Base-by-base conservation (phyloP, 2,329 filamentous ascomycete genomes). In the Cercospora beticola region DNA sequence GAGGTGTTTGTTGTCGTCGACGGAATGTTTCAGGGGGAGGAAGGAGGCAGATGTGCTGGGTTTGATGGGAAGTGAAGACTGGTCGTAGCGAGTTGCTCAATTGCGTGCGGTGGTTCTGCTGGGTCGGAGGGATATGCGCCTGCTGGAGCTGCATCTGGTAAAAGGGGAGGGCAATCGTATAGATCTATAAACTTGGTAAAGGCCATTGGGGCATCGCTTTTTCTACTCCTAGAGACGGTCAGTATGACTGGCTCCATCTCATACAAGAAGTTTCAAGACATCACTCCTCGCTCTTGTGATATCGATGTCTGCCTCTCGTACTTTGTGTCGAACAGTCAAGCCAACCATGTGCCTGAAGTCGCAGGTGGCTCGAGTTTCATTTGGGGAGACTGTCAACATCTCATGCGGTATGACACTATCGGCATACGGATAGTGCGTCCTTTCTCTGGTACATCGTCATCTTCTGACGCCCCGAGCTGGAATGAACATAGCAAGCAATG, bases 1-100 rank as follows among this genome's bases (percentile, higher is more conserved):
- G 69, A 69, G 54, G 30, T 72, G 5, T 72, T 72, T 52, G 69
- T 72, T 2, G 70, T 68, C n/a, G 26, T 68, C 23, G 60, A 64
- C n/a, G 65, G 61, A 14, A 61, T 71, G 65, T 61, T 23, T 61
- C 28, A 33, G 33, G 59, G 33, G 59, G 43, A 21, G 43, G 18
- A 18, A 21, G 43, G 18, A 18, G 43, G 43, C 8, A 49, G 43
- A 12, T 49, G 43, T 49, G 18, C 43, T 49, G 43, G 43, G 3
- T 49, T 49, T 49, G 43, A 49, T 23, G 43, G 43, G 43, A 49
- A 49, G 43, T 49, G 43, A 49, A 9, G 9, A 49, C 5, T 1
- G 18, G 12, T 49, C 12, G 18, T 21, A 9, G 6, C 18, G 43
- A 49, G 8, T 49, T 23, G n/a, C 43, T 18, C 43, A 4, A 23